Conservation (phyloP, 2,329 filamentous ascomycete species). For the Xylariaceae sp. region DNA sequence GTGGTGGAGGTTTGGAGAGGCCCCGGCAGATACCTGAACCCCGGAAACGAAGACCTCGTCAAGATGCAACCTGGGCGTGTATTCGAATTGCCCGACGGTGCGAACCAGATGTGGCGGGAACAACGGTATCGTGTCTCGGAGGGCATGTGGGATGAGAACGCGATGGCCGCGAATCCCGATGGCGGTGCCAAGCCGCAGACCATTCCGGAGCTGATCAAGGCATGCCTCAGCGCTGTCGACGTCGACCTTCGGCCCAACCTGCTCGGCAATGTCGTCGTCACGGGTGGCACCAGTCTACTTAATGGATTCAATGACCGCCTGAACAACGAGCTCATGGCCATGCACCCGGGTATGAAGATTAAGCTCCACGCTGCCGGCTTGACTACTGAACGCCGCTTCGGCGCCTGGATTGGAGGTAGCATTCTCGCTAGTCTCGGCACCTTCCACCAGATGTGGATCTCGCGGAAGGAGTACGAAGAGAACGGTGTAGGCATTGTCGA, state of each 20-base stretch:
- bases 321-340: constrained; percentile 71
- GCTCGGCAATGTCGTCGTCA: constrained; percentile 86
- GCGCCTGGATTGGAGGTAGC: constrained; percentile 92
- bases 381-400: constrained; percentile 83
- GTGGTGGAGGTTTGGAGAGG: constrained; percentile 92
- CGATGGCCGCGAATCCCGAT: constrained; percentile 51
- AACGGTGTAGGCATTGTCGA: constrained; percentile 86
- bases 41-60: constrained; percentile 70
- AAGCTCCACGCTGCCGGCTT: constrained; percentile 83
- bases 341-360: constrained; percentile 81
- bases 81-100: constrained; percentile 96
- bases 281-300: constrained; percentile 78
- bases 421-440: constrained; percentile 92
- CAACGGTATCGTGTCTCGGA: constrained; percentile 84
- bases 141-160: constrained; percentile 83
- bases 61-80: constrained; percentile 71
- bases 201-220: constrained; percentile 74
- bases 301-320: constrained; percentile 90
- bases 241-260: constrained; percentile 81
- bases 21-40: constrained; percentile 59
- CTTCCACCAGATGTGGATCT: constrained; percentile 99
- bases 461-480: constrained; percentile 94
- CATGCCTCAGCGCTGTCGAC: constrained; percentile 72
- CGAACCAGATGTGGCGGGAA: constrained; percentile 88
- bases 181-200: constrained; percentile 59